These are phyloP conservation scores for Peterozyma xylosa DNA, from an alignment of 805 yeast genomes.

Conservation along the genomic window DNA sequence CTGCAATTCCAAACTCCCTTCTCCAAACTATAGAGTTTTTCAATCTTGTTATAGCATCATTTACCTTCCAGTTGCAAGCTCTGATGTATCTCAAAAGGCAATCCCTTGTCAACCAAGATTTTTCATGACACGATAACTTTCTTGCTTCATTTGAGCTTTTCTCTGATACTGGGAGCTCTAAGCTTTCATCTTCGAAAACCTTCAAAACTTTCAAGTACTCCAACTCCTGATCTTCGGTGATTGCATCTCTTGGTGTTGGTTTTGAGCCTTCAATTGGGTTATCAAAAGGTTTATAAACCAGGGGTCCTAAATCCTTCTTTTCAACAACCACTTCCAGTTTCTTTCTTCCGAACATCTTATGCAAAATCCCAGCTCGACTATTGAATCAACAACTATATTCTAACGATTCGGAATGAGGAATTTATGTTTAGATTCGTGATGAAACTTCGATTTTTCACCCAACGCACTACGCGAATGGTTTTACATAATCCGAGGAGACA, in stretches of 20 bases:
- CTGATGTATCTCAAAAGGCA: constrained; percentile 84
- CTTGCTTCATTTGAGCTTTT: constrained; percentile 26
- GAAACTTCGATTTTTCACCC: too few relatives aligned
- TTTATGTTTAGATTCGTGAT: too few relatives aligned
- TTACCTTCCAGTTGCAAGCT: constrained; percentile 85
- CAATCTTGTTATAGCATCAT: constrained; percentile 67
- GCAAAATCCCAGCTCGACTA: too few relatives aligned
- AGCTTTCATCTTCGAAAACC: constrained; percentile 50
- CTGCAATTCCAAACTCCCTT: constrained; percentile 77
- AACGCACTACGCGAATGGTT: too few relatives aligned
- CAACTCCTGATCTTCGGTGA: constrained; percentile 46
- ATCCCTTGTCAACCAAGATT: constrained; percentile 90
- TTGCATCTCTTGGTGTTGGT: constrained; percentile 12
- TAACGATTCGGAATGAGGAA: too few relatives aligned
- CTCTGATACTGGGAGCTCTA: constrained; percentile 44
- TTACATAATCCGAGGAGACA: too few relatives aligned
- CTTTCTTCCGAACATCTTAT: constrained; percentile 7
- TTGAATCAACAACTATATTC: too few relatives aligned
- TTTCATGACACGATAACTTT: constrained; percentile 46
- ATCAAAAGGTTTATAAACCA: constrained; percentile 4
- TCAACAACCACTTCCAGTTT: constrained; percentile 1
- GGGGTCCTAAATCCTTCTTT: constrained; percentile 4
- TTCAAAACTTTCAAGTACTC: constrained; percentile 57
- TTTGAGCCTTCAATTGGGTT: constrained; percentile 4
- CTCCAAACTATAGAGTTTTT: constrained; percentile 85